Evolutionary conservation across 306 rosid genomes (phyloP).

Genomic region (Dryas alaskensis): DNA sequence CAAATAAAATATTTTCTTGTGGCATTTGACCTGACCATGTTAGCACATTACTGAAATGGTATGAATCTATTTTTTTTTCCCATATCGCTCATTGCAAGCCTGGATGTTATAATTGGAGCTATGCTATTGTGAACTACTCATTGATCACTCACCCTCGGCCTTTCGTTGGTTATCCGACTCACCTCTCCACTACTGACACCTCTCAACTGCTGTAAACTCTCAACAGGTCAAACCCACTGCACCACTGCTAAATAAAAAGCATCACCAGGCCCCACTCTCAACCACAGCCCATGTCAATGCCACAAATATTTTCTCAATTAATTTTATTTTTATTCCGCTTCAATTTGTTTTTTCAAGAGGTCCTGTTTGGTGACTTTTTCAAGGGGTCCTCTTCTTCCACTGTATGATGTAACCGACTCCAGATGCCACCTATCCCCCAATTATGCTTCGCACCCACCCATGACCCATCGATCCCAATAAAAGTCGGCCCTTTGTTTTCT

Average conservation of each 20-base stretch:
- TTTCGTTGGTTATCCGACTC: not conserved
- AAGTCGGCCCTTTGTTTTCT: not conserved
- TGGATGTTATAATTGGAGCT: not conserved
- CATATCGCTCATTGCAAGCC: not conserved
- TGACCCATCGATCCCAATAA: not conserved
- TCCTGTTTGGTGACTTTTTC: not conserved
- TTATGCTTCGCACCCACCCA: conserved; percentile 8
- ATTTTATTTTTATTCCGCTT: not conserved
- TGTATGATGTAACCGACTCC: not conserved
- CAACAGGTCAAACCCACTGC: too few relatives aligned
- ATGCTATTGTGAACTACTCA: not conserved
- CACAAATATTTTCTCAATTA: not conserved
- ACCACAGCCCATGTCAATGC: not conserved
- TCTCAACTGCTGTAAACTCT: too few relatives aligned
- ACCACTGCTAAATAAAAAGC: too few relatives aligned
- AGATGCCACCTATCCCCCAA: not conserved
- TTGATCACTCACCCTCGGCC: not conserved
- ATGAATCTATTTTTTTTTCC: not conserved
- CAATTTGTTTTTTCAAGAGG: not conserved
- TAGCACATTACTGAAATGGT: not conserved
- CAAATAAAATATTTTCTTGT: not conserved
- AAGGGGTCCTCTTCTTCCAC: not conserved
- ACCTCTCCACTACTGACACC: not conserved
- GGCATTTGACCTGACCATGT: not conserved
- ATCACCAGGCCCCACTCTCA: too few relatives aligned